Evolutionary conservation across 2,329 filamentous ascomycete species (phyloP).

Genomic region (Aspergillus sp.): DNA sequence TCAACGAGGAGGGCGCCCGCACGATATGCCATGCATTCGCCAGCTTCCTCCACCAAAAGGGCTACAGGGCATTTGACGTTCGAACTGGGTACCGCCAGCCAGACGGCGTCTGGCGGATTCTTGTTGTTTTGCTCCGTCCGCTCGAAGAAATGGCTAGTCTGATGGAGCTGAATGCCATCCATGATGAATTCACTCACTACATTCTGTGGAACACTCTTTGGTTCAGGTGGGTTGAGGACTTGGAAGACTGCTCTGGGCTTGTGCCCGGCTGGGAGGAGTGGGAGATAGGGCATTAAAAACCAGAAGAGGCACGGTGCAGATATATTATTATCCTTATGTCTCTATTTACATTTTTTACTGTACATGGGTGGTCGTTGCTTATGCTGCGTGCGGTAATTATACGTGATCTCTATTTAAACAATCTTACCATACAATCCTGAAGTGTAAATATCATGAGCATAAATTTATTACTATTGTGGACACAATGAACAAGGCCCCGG

Average conservation of each 20-base stretch:
- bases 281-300: neutral
- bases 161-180: neutral
- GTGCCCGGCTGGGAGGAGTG: neutral
- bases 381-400: too few species aligned
- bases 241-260: neutral
- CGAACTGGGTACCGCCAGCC: neutral
- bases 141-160: neutral
- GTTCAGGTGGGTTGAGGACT: neutral
- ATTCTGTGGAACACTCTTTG: neutral
- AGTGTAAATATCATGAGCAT: too few species aligned
- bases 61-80: neutral
- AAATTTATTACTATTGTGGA: too few species aligned
- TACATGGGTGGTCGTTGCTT: too few species aligned
- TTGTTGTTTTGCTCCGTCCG: neutral
- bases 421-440: too few species aligned
- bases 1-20: too few species aligned
- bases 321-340: too few species aligned
- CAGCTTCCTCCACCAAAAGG: neutral
- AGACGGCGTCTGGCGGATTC: neutral
- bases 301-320: too few species aligned
- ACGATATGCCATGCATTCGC: neutral
- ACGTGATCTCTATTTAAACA: too few species aligned
- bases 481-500: too few species aligned
- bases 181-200: neutral
- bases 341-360: too few species aligned